Base-by-base conservation (phyloP, 768 basidiomycete genomes). In the Mycena albidolilacea region DNA sequence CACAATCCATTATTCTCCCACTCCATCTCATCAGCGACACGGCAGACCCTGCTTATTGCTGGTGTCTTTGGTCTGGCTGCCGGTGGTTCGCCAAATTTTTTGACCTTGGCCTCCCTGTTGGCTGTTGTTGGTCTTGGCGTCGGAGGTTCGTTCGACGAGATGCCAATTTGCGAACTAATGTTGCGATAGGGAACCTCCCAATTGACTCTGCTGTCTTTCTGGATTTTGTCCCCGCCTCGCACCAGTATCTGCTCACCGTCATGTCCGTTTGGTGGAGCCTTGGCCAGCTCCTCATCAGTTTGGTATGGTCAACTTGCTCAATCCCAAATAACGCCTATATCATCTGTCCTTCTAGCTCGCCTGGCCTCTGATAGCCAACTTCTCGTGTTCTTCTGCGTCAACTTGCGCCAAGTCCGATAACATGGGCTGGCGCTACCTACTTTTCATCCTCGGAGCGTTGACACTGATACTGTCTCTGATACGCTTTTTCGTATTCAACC, bases 251-350 rank as follows among this genome's bases (percentile, higher is more conserved):
- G 5, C 83, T 95, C 43, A 94, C 93, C 0, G 82, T 94, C 15
- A 85, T 95, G 19, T 93, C 93, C 0, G 88, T 94, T 46, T 95
- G 92, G 91, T 95, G 94, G 94, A 91, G 92, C 7, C 85, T 94
- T 43, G 93, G 93, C 3, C 93, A 94, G 78, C 86, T 94, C 0
- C 78, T 92, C 60, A 91, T 89, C 30, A 85, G 82, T 73, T 73
- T 88, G 61, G 84, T 84, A 67, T 43, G 65, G 48, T 59, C 17
- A 50, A 19, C 43, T 54, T 50, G 37, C 62, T 57, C 50, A 48
- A 41, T n/a, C 44, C 17, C 23, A 23, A 30, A 30, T 3, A 30
- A 12, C 17, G 1, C 46, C 21, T 17, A 37, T 59, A 21, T 60
- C 15, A 38, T 19, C 54, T 44, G 15, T 14, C 7, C 8, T 37